These are phyloP conservation scores for Globisporangium rhizosaccharum DNA, from an alignment of 352 stramenopile genomes.

Conservation along the genomic window DNA sequence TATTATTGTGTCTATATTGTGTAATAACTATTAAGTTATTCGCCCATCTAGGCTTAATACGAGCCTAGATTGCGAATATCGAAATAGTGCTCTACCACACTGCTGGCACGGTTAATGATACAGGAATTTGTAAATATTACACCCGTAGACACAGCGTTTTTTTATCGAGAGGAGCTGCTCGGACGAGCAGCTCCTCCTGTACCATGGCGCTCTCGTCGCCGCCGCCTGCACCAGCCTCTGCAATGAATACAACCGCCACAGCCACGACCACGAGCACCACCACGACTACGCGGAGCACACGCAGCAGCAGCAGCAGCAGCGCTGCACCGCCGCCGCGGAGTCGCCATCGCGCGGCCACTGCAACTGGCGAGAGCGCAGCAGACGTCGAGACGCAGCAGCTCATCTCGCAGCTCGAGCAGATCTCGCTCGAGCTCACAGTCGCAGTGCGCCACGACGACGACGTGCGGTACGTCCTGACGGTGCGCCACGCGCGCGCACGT, in stretches of 20 bases:
- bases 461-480: constrained; percentile 38
- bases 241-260: no score
- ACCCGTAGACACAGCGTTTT: no score
- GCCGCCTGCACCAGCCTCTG: background rate
- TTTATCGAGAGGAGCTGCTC: no score
- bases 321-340: background rate
- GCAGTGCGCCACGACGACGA: constrained; percentile 21
- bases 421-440: constrained; percentile 23
- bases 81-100: no score
- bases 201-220: background rate
- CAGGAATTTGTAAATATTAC: no score
- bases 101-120: no score
- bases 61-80: no score
- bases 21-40: no score
- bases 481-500: constrained; percentile 28
- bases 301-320: constrained; percentile 1
- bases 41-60: no score
- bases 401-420: constrained; percentile 24
- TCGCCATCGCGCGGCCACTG: background rate
- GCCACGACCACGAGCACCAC: background rate
- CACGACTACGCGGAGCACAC: background rate
- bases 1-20: no score
- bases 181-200: no score
- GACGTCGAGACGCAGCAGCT: constrained; percentile 12
- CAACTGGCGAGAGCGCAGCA: background rate